Evolutionary conservation across 768 basidiomycete genomes (phyloP), one percentile per base, ranked within the genome.

Genomic region (Pisolithus microcarpus): DNA sequence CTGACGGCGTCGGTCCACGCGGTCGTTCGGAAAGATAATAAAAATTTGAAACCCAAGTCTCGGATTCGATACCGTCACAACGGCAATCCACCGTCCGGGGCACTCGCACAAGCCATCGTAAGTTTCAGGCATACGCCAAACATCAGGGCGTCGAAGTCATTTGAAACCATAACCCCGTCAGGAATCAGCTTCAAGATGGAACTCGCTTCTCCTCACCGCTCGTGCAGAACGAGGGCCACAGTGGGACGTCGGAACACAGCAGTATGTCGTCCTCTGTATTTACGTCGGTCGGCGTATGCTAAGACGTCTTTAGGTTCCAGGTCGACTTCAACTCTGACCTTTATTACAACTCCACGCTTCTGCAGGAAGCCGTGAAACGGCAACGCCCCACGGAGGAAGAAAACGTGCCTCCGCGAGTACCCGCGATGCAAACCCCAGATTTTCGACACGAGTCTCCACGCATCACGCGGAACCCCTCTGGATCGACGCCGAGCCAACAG

Each of bases 151-250:
- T 10, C 40, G 26, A 42, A 5, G 34, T 5, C 13, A 50, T 49
- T n/a, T 7, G 26, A 26, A 26, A 26, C 26, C 26, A 7, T 26
- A 4, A 2, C 36, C 36, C 9, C n/a, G 5, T 28, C 38, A 78
- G 77, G 88, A 91, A 64, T 82, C 80, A 60, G 86, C 89, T 9
- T 88, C 86, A 9, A 85, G 89, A 56, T 91, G 89, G 89, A 91
- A 91, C 58, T 90, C 88, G 0, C 58, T 89, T 48, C 72, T 91
- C 43, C 77, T 81, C 53, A 84, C 82, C 24, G 89, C 89, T 3
- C 78, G 89, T 36, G 89, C 88, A 7, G 81, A 85, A 52, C 74
- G 89, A 53, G 89, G 89, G 0, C 89, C 89, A 4, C 88, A 90
- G 59, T 91, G 88, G 88, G 89, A 91, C 63, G 74, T 90, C 37